Percentiles rank a stretch among this genome's conserved stretches.
Evolutionary conservation across 768 basidiomycete species (phyloP).

Genomic region (Collybia sp.): DNA sequence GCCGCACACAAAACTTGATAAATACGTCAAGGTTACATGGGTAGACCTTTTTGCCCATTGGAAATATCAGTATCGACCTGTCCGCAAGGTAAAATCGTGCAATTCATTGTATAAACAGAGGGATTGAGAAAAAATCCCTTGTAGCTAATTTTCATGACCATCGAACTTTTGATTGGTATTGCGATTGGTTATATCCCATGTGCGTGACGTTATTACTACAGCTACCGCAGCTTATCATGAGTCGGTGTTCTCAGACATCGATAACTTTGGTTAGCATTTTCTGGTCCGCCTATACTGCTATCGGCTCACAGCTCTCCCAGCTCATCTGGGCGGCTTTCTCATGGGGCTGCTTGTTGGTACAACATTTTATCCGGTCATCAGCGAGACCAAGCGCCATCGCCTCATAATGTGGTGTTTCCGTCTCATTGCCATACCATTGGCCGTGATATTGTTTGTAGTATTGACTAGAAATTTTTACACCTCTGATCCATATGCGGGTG

Average conservation of each 20-base stretch:
- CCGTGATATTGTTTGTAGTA: conserved; percentile 77
- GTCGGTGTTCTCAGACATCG: conserved; percentile 51
- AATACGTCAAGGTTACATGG: conserved; percentile 56
- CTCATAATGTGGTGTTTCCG: conserved; percentile 71
- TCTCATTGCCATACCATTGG: conserved; percentile 66
- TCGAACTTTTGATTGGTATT: conserved; percentile 85
- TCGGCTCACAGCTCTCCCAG: conserved; percentile 25
- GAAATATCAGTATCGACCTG: conserved; percentile 82
- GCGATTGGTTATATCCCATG: conserved; percentile 83
- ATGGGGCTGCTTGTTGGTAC: conserved; percentile 83
- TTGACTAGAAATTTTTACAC: conserved; percentile 89
- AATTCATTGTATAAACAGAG: too few relatives aligned
- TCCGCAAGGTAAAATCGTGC: conserved; percentile 54
- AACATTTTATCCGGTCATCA: conserved; percentile 87
- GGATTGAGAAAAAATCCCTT: neutral
- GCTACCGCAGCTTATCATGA: neutral
- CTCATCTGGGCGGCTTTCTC: conserved; percentile 84
- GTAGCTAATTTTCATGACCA: conserved; percentile 77
- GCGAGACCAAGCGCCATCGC: conserved; percentile 68
- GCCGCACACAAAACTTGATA: too few relatives aligned
- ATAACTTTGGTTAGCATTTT: conserved; percentile 72
- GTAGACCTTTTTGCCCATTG: conserved; percentile 92
- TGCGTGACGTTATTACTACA: conserved; percentile 25
- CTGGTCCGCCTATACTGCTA: neutral
- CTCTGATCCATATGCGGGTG: conserved; percentile 79